Base-by-base conservation (phyloP, 495 filamentous ascomycete genomes). In the Aspergillus cristatus region DNA sequence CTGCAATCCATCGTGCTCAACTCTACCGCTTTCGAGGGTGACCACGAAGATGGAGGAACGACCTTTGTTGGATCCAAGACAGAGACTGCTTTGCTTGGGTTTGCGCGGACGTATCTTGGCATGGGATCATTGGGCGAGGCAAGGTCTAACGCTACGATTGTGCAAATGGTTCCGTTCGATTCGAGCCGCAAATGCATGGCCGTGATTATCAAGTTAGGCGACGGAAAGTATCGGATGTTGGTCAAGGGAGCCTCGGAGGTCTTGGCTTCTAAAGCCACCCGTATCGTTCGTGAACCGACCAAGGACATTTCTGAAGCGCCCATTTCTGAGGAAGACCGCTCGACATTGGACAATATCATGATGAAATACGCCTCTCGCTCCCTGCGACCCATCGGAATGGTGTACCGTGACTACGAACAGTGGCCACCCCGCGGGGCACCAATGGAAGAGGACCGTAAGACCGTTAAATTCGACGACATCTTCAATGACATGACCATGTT, bases 171-270 rank as follows among this genome's bases (percentile, higher is more conserved):
- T 37, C 86, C 86, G 6, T 94, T 94, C 53, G 86, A 94, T 54
- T 93, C 86, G 6, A 72, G 71, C 14, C 76, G 86, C 40, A 94
- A 93, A 57, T 93, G 86, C 53, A 94, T 94, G 86, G 86, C 86
- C 3, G 69, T 79, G 13, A 82, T 89, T n/a, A 54, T 81, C 11
- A 76, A 78, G 48, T 57, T 84, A 15, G 57, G 68, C 10, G 75
- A 81, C 40, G 80, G 79, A 32, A 72, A 67, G 42, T 83, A 75
- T 46, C 72, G 86, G 13, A 76, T 94, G 51, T 74, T 79, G 41
- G 76, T 94, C 52, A 94, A 94, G 59, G 86, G 86, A 28, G 86
- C 86, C n/a, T 88, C 86, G 1, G 86, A 94, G 48, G 88, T 94
- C 40, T 61, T 96, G 48, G 68, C 91, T 16, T 63, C 60, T 16